phyloP scores from a whole-genome alignment of 257 asterid genomes.

The Perilla frutescens region DNA sequence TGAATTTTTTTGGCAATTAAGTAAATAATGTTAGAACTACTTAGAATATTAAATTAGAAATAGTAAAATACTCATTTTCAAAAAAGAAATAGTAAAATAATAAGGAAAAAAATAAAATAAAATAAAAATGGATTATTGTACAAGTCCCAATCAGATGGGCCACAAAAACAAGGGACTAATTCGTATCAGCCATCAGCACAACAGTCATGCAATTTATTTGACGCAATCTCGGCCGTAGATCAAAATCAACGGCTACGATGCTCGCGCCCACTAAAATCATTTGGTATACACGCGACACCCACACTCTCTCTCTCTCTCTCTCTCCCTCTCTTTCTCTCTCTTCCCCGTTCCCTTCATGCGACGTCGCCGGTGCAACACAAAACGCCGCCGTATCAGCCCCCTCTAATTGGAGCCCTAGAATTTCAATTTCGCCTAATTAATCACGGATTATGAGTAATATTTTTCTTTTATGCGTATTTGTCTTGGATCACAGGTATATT shows the following conservation, averaged over 20 bases:
- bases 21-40: too few relatives aligned
- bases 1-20: too few relatives aligned
- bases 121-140: neutral
- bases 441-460: conserved; percentile 17
- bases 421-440: conserved; percentile 24
- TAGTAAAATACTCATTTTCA: too few relatives aligned
- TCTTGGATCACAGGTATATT: conserved; percentile 38
- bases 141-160: conserved; percentile 18
- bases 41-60: too few relatives aligned
- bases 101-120: neutral
- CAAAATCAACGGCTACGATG: conserved; percentile 40
- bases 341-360: conserved; percentile 31
- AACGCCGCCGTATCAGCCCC: conserved; percentile 38
- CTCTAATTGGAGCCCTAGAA: conserved; percentile 27
- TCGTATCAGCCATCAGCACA: conserved; percentile 23
- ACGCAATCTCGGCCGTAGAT: conserved; percentile 43
- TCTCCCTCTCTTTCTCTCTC: conserved; percentile 30
- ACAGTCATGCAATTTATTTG: neutral
- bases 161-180: neutral
- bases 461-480: conserved; percentile 9
- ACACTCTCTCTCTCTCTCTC: conserved; percentile 35
- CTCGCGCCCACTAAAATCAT: conserved; percentile 43
- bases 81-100: too few relatives aligned
- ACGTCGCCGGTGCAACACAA: conserved; percentile 37
- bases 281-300: conserved; percentile 45